Evolutionary conservation across 306 rosid genomes (phyloP).

Genomic region (Sphenostylis stenocarpa): DNA sequence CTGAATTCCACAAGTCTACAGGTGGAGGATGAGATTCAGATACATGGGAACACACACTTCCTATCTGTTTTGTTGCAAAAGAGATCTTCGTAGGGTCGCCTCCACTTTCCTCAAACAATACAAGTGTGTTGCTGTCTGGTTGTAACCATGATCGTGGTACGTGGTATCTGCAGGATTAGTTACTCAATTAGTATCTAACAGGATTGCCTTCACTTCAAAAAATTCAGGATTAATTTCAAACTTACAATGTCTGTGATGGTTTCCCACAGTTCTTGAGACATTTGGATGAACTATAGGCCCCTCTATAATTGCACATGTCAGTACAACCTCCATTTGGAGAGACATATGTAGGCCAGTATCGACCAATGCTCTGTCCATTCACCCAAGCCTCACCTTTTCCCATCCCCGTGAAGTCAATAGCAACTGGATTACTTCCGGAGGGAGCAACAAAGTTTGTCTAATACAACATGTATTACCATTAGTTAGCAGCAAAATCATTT

Average conservation of each 20-base stretch:
- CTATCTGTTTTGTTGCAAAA: constrained; percentile 62
- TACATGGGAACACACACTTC: constrained; percentile 71
- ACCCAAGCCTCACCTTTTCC: constrained; percentile 99
- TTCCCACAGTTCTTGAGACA: constrained; percentile 86
- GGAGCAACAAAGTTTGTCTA: constrained; percentile 76
- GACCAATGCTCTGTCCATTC: constrained; percentile 94
- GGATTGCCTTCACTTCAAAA: constrained; percentile 13
- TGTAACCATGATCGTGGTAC: constrained; percentile 81
- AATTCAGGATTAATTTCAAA: constrained; percentile 19
- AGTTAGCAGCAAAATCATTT: constrained; percentile 27
- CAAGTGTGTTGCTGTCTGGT: constrained; percentile 63
- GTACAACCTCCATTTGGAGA: constrained; percentile 60
- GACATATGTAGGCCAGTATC: constrained; percentile 76
- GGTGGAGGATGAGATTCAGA: constrained; percentile 87
- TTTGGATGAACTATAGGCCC: constrained; percentile 51
- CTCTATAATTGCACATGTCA: constrained; percentile 59
- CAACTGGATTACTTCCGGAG: constrained; percentile 72
- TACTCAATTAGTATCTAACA: constrained; percentile 15
- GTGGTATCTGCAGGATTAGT: constrained; percentile 60
- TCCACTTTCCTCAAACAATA: constrained; percentile 83
- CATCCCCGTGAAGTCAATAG: constrained; percentile 85
- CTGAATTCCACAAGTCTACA: constrained; percentile 63
- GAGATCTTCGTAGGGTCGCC: constrained; percentile 74
- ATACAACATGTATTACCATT: constrained; percentile 26
- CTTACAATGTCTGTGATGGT: constrained; percentile 86